Conservation (phyloP, 345 rosid genomes). For the Heritiera littoralis region DNA sequence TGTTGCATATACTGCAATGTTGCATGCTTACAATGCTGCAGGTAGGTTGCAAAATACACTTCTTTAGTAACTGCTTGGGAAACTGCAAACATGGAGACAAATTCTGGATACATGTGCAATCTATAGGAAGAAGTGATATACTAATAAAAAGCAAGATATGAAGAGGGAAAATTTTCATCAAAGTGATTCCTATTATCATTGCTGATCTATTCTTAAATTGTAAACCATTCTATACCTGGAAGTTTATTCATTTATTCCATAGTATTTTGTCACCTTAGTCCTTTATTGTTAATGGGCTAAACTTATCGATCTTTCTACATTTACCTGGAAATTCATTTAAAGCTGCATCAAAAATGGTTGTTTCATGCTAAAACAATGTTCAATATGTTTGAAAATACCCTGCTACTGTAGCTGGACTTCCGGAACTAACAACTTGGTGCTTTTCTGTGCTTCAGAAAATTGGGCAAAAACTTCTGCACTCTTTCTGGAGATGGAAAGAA, state of each 20-base stretch:
- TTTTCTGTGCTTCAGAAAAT: constrained; percentile 42
- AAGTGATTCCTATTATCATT: background rate
- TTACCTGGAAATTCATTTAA: background rate
- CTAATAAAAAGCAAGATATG: background rate
- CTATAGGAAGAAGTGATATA: background rate
- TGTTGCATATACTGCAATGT: constrained; percentile 75
- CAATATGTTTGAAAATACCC: background rate
- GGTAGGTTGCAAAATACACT: constrained; percentile 38
- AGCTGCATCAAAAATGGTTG: background rate
- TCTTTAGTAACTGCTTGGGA: constrained; percentile 8
- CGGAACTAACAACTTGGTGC: constrained; percentile 28
- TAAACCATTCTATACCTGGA: background rate
- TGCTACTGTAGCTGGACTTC: background rate
- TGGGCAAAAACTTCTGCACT: constrained; percentile 71
- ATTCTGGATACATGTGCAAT: background rate
- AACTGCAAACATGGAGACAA: background rate
- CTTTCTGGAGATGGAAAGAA: constrained; percentile 73
- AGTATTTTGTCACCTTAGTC: background rate
- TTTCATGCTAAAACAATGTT: background rate
- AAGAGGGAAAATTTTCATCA: background rate
- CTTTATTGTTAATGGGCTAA: background rate
- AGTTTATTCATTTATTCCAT: background rate
- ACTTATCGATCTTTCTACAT: background rate
- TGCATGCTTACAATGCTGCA: constrained; percentile 69
- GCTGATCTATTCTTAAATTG: background rate